phyloP scores from a whole-genome alignment of 164 flowering plant genomes.

The Tinospora cordifolia region DNA sequence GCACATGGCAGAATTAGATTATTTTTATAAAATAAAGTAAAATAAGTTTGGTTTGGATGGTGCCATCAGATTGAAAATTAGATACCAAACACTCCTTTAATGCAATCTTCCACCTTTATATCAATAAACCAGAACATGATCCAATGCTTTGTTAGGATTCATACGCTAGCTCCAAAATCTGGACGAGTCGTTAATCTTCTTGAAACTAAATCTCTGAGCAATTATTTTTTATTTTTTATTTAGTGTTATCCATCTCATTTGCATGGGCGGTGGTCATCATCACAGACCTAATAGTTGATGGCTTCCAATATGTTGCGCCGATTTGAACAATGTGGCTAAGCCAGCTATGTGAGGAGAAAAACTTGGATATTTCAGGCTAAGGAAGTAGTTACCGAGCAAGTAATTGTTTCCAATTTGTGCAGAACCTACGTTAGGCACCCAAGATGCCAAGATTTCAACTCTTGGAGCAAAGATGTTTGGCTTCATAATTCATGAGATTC shows the following conservation, averaged over 20 bases:
- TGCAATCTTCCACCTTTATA: constrained; percentile 19
- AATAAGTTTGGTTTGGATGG: no score
- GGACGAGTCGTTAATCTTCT: constrained; percentile 24
- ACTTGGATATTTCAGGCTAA: constrained; percentile 13
- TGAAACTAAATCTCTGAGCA: constrained; percentile 16
- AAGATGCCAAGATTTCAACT: constrained; percentile 28
- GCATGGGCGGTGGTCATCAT: constrained; percentile 18
- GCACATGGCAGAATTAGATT: no score
- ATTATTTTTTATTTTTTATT: no score
- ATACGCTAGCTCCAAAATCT: constrained; percentile 38
- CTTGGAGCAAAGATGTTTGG: constrained; percentile 38
- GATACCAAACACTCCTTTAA: no score
- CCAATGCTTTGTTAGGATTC: constrained; percentile 34
- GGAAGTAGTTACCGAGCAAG: constrained; percentile 6
- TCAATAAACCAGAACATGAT: constrained; percentile 41
- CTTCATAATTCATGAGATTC: constrained; percentile 23
- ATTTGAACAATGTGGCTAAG: constrained; percentile 11
- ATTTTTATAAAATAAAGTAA: no score
- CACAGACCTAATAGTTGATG: constrained; percentile 14
- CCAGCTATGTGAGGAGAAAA: constrained; percentile 10
- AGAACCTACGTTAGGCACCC: constrained; percentile 5
- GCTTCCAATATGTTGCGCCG: constrained; percentile 11
- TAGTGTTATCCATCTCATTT: constrained; percentile 12
- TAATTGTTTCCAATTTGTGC: not conserved
- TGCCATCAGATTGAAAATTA: no score